A percentile compares a stretch with the other conserved stretches of the same genome.
phyloP scores from a whole-genome alignment of 805 yeast species.

The Aciculoconidium aculeatum region DNA sequence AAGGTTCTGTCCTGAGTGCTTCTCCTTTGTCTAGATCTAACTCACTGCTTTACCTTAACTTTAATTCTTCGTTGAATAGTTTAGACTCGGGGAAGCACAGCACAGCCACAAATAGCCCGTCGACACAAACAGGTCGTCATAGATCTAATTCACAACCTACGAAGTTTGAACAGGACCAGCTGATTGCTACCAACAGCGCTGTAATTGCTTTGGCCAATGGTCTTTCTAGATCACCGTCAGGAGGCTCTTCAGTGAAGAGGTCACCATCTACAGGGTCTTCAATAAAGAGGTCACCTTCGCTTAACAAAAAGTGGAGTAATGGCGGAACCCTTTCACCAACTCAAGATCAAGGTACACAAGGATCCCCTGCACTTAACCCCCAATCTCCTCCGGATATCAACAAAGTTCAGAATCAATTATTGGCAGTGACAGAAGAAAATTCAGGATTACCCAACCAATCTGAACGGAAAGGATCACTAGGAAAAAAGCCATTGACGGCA shows the following conservation, averaged over 20 bases:
- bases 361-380: too few relatives aligned
- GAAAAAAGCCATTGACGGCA: conserved; percentile 32
- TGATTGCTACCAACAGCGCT: conserved; percentile 3
- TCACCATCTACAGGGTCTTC: too few relatives aligned
- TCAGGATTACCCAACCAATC: conserved; percentile 3
- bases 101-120: conserved; percentile 4
- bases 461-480: background rate
- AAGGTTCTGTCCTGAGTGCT: too few relatives aligned
- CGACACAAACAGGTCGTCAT: conserved; percentile 17
- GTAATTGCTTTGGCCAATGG: too few relatives aligned
- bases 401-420: conserved; percentile 11
- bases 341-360: too few relatives aligned
- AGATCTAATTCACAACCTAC: conserved; percentile 35
- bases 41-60: conserved; percentile 21
- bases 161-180: conserved; percentile 11
- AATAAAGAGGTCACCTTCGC: too few relatives aligned
- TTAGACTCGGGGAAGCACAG: conserved; percentile 8
- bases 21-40: conserved; percentile 20
- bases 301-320: too few relatives aligned
- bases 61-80: conserved; percentile 13
- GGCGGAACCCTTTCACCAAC: too few relatives aligned
- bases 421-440: conserved; percentile 18
- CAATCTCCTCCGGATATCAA: conserved; percentile 8
- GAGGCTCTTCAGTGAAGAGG: too few relatives aligned
- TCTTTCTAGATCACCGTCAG: too few relatives aligned